Base-by-base conservation (phyloP, 805 yeast species). In the Barnettozyma californica region DNA sequence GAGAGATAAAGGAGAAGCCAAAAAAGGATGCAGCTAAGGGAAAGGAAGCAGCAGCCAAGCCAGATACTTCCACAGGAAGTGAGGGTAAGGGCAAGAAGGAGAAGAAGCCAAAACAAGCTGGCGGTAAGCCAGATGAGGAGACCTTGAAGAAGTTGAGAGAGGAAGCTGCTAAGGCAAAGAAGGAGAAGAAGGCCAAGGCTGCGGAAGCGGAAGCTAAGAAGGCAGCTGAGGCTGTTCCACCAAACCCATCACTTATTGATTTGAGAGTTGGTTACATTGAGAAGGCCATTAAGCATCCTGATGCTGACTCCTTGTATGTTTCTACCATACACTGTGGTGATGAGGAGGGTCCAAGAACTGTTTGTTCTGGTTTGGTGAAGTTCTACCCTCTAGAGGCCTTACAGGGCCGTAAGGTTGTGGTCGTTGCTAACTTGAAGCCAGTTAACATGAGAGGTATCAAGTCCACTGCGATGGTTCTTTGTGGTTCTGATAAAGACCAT, bases 311-410 rank as follows among this genome's bases (percentile, higher is more conserved):
- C 1, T 76, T 94, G 61, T 94, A 94, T 67, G 96, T 94, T 49
- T 94, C 98, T 26, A 94, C 99, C 45, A 94, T 94, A 61, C 88
- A 95, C 54, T 83, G 87, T 76, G 99, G 99, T 58, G 99, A 94
- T 61, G 91, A 76, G 53, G 96, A 88, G 66, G 95, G 95, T 51
- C 99, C 99, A 64, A 83, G 99, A 76, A 94, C 98, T 27, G 96
- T 94, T 49, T 94, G 99, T 74, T 88, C 97, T 11, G 99, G 99
- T 59, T 77, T 94, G 62, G 97, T 90, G 54, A 88, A 88, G 59
- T 82, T 87, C 70, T 77, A 87, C 65, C 83, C 96, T 37, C 68
- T 95, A 55, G 98, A 94, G 72, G 95, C 86, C 39, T 85, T 94
- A 96, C 99, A 94, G 78, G 80, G 88, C 68, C 84, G 98, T 68